Conservation (phyloP, 257 asterid genomes). For the Capsicum baccatum region DNA sequence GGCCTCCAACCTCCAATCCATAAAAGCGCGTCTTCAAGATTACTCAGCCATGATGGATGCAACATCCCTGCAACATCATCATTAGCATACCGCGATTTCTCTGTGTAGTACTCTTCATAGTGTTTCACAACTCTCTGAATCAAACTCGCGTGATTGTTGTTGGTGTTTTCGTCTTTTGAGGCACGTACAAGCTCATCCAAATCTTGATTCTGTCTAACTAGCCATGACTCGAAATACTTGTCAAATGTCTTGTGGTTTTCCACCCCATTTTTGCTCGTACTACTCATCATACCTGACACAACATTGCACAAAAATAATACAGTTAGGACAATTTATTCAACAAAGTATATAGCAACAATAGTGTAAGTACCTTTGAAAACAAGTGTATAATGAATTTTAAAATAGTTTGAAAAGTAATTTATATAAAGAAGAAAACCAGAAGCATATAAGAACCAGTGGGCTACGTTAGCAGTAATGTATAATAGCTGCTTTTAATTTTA, state of each 20-base stretch:
- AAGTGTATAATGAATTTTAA: no score
- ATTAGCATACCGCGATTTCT: constrained; percentile 46
- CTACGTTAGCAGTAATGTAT: neutral
- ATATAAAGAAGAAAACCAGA: neutral
- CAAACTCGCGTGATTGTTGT: constrained; percentile 11
- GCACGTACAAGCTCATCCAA: constrained; percentile 51
- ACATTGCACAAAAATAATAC: no score
- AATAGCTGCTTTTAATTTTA: no score
- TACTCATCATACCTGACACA: neutral
- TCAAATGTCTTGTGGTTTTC: constrained; percentile 38
- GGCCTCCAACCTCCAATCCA: constrained; percentile 94
- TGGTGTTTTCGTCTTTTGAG: constrained; percentile 28
- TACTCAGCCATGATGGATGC: constrained; percentile 64
- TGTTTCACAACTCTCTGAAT: constrained; percentile 48
- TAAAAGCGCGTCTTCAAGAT: constrained; percentile 66
- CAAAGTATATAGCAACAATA: no score
- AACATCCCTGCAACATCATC: constrained; percentile 48
- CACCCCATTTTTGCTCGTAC: neutral
- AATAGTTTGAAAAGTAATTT: no score
- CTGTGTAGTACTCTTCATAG: constrained; percentile 63
- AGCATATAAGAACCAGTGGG: neutral
- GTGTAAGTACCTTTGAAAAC: no score
- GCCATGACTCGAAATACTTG: constrained; percentile 58
- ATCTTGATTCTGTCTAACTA: constrained; percentile 48
- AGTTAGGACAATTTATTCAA: no score